Evolutionary conservation across 192 early-diverging fungal genomes (phyloP).

Genomic region (Endogone sp.): DNA sequence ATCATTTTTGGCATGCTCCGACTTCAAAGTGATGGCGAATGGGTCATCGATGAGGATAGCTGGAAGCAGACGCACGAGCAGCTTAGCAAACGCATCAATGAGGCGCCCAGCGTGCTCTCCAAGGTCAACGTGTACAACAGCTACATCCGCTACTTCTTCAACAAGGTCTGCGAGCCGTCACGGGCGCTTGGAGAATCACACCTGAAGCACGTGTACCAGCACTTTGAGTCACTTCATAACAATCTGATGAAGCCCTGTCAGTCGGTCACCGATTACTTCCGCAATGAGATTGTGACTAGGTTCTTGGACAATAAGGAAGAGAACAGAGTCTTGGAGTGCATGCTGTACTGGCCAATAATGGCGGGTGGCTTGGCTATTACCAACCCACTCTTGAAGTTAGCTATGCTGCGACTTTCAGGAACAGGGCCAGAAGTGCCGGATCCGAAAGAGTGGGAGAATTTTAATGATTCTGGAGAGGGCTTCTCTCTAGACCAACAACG

Average conservation of each 20-base stretch:
- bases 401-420: neutral
- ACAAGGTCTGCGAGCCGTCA: neutral
- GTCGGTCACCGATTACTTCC: neutral
- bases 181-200: neutral
- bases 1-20: neutral
- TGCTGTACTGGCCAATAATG: neutral
- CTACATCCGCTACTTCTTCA: neutral
- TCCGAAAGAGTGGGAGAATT: neutral
- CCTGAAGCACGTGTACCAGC: neutral
- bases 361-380: neutral
- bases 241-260: neutral
- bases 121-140: neutral
- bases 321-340: neutral
- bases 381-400: neutral
- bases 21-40: neutral
- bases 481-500: too few relatives aligned
- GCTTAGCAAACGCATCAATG: neutral
- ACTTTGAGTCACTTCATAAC: neutral
- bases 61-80: neutral
- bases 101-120: neutral
- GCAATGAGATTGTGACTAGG: neutral
- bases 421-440: neutral
- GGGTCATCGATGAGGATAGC: neutral
- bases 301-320: neutral
- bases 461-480: neutral